Base-by-base conservation (phyloP, 306 rosid species). In the Vigna radiata region DNA sequence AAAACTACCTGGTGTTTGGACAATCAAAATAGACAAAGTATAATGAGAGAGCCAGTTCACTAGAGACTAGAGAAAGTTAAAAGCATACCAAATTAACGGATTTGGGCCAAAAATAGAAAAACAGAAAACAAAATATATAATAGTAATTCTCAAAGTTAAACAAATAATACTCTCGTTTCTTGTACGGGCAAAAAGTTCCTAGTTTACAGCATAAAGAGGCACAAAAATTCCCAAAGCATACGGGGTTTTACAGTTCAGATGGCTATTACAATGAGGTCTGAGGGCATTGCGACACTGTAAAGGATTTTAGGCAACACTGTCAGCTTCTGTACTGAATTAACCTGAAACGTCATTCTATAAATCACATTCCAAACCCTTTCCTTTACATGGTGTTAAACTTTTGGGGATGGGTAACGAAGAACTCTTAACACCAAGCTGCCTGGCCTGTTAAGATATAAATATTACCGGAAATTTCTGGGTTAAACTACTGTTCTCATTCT, bases 351-450 rank as follows among this genome's bases (percentile, higher is more conserved):
- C 23, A 21, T 1, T 21, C 23, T 21, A 21, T 21, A 21, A 21
- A 21, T 49, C 63, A 65, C 19, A 23, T 46, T 18, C 53, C 19
- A 12, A 36, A 29, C 43, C 29, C 37, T 23, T 13, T 62, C n/a
- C 33, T 27, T 79, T 70, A 19, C 68, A 11, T 31, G 36, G 17
- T 13, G 52, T 46, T 49, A 17, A 16, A 33, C 6, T 44, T 36
- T 70, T 63, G 37, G 37, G 71, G 68, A 39, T 7, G 70, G 55
- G 33, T n/a, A 19, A 50, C 3, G 15, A 8, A 68, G 44, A 82
- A n/a, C 18, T 59, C 65, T 29, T 14, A 23, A 60, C 21, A 73
- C 27, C 27, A 25, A 25, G 27, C 27, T 25, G 27, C 27, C 11
- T 8, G 33, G 62, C 59, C 78, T 44, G 16, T 19, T 27, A 47